These are phyloP conservation scores for Citrus unshiu DNA, from an alignment of 345 rosid genomes.

Conservation along the genomic window DNA sequence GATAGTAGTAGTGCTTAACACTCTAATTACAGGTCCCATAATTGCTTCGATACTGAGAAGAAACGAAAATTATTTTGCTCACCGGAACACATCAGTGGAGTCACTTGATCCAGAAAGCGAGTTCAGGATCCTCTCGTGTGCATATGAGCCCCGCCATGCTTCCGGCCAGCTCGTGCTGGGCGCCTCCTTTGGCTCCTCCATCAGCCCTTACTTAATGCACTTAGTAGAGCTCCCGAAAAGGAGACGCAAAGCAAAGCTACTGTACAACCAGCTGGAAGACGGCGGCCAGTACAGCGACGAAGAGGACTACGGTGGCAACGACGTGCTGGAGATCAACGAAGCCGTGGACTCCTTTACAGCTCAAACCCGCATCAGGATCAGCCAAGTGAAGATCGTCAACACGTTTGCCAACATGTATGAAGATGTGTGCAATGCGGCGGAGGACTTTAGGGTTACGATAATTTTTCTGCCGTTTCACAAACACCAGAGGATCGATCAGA, in stretches of 20 bases:
- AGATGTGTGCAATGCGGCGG: slow-evolving; percentile 65
- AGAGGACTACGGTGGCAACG: slow-evolving; percentile 77
- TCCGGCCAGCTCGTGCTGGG: slow-evolving; percentile 48
- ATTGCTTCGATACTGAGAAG: slow-evolving; percentile 39
- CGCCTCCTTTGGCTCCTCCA: slow-evolving; percentile 48
- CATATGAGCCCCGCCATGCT: slow-evolving; percentile 70
- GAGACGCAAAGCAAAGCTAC: slow-evolving; percentile 26
- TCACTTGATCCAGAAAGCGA: slow-evolving; percentile 44
- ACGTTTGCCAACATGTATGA: slow-evolving; percentile 44
- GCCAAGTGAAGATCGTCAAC: slow-evolving; percentile 60
- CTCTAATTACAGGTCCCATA: slow-evolving; percentile 52
- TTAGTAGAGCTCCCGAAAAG: slow-evolving; percentile 73
- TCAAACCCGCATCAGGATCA: slow-evolving; percentile 47
- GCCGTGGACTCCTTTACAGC: slow-evolving; percentile 51
- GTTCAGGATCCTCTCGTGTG: slow-evolving; percentile 64
- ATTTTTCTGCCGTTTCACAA: slow-evolving; percentile 81
- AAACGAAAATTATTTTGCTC: slow-evolving; percentile 38
- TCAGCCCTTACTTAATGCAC: slow-evolving; percentile 63
- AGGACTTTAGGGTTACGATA: slow-evolving; percentile 67
- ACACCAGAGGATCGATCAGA: slow-evolving; percentile 81
- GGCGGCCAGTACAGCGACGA: slow-evolving; percentile 55
- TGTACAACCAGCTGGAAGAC: slow-evolving; percentile 70
- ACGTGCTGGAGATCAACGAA: slow-evolving; percentile 70
- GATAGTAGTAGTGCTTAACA: slow-evolving; percentile 50
- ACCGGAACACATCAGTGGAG: slow-evolving; percentile 44